These are phyloP conservation scores for Chytriomyces confervae DNA, from an alignment of 192 early-diverging fungal genomes.

Conservation along the genomic window DNA sequence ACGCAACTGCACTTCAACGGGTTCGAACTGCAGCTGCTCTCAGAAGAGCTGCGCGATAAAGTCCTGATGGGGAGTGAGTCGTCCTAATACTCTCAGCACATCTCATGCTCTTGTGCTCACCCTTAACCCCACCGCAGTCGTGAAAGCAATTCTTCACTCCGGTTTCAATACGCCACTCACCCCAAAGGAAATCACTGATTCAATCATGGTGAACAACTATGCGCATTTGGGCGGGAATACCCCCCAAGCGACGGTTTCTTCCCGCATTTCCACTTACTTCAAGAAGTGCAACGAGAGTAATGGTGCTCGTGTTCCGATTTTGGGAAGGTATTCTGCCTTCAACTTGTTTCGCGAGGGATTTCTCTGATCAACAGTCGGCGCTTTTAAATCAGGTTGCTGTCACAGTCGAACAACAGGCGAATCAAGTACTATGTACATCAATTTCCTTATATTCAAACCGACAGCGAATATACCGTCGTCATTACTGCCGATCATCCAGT, in stretches of 20 bases:
- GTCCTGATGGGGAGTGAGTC: not conserved
- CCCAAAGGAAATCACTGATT: slow-evolving; percentile 29
- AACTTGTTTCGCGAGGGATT: not conserved
- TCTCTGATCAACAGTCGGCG: not conserved
- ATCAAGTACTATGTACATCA: slow-evolving; percentile 34
- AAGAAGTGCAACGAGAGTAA: slow-evolving; percentile 29
- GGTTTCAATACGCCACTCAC: slow-evolving; percentile 28
- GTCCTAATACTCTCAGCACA: too few species aligned
- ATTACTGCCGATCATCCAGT: slow-evolving; percentile 31
- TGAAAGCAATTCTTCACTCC: slow-evolving; percentile 30
- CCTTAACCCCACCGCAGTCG: slow-evolving; percentile 15
- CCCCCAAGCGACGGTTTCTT: slow-evolving; percentile 39
- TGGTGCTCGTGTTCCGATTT: slow-evolving; percentile 6
- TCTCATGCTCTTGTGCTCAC: too few species aligned
- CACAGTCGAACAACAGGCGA: slow-evolving; percentile 16
- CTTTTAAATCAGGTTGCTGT: slow-evolving; percentile 7
- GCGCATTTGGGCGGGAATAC: slow-evolving; percentile 39
- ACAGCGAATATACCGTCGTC: slow-evolving; percentile 13
- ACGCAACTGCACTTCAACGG: not conserved
- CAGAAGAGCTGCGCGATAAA: slow-evolving; percentile 24
- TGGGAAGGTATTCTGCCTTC: slow-evolving; percentile 17
- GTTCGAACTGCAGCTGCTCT: not conserved
- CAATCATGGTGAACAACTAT: slow-evolving; percentile 27
- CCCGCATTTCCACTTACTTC: slow-evolving; percentile 38
- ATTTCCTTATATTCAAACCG: slow-evolving; percentile 1